Evolutionary conservation across 164 flowering plant genomes (phyloP).

Genomic region (Nymphaea colorata): DNA sequence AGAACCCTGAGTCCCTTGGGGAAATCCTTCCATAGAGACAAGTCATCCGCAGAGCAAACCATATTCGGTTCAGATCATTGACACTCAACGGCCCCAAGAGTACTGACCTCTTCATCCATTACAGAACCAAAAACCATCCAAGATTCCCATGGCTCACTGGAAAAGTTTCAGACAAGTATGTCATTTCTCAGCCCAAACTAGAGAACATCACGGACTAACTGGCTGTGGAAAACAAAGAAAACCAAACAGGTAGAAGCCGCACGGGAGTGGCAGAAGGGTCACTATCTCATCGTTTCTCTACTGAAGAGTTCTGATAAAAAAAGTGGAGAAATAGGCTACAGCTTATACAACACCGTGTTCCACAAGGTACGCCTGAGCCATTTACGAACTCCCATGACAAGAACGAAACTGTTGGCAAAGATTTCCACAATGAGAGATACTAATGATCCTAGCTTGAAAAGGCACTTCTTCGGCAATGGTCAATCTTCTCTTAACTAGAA

Average conservation of each 20-base stretch:
- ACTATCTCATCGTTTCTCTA: neutral
- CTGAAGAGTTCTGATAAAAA: neutral
- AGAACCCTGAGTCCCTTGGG: slow-evolving; percentile 85
- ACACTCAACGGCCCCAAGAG: neutral
- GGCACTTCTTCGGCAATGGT: neutral
- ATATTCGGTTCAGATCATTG: slow-evolving; percentile 40
- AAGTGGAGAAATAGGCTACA: neutral
- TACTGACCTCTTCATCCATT: neutral
- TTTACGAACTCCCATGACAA: too few species aligned
- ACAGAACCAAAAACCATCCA: neutral
- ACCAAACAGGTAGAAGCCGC: neutral
- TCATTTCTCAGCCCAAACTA: neutral
- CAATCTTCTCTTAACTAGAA: neutral
- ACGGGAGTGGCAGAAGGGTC: neutral
- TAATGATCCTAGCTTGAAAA: neutral
- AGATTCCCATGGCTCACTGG: neutral
- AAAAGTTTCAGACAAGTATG: neutral
- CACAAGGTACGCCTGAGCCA: neutral
- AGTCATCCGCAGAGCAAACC: slow-evolving; percentile 75
- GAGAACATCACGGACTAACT: too few species aligned
- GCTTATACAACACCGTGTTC: neutral
- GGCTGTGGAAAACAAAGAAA: too few species aligned
- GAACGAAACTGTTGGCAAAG: neutral
- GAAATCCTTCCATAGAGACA: slow-evolving; percentile 68
- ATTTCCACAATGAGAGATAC: neutral